A percentile compares a stretch with the other conserved stretches of the same genome.
These are phyloP conservation scores for Dothideomycetidae sp. DNA, from an alignment of 2,329 filamentous ascomycete genomes.

Conservation along the genomic window DNA sequence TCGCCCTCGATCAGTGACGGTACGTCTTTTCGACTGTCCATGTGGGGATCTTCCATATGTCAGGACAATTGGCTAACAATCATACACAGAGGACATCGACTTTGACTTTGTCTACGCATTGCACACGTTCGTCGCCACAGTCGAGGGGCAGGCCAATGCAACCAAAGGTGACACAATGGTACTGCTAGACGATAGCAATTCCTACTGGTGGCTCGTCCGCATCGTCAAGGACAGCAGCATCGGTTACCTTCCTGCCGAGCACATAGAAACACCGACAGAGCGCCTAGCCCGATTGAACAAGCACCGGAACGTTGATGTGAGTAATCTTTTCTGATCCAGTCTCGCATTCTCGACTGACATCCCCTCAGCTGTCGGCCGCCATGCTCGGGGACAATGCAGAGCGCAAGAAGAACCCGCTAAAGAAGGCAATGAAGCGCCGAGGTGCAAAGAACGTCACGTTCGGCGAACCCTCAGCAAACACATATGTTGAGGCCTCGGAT, in stretches of 20 bases:
- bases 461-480: slow-evolving; percentile 48
- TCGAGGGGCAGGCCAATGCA: slow-evolving; percentile 95
- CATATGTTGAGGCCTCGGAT: slow-evolving; percentile 73
- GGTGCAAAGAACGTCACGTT: slow-evolving; percentile 83
- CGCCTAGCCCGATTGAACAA: slow-evolving; percentile 88
- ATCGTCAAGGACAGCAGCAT: slow-evolving; percentile 98
- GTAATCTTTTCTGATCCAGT: slow-evolving; percentile 22
- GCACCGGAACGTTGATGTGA: slow-evolving; percentile 91
- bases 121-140: slow-evolving; percentile 93
- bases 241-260: slow-evolving; percentile 84
- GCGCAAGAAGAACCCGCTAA: slow-evolving; percentile 70
- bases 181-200: slow-evolving; percentile 93
- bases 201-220: slow-evolving; percentile 97
- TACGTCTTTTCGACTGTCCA: slow-evolving; percentile 45
- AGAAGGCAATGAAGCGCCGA: slow-evolving; percentile 65
- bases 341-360: slow-evolving; percentile 2
- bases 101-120: slow-evolving; percentile 98
- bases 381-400: slow-evolving; percentile 62
- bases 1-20: slow-evolving; percentile 98
- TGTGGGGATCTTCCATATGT: neutral
- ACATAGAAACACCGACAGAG: slow-evolving; percentile 96
- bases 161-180: slow-evolving; percentile 99
- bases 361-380: slow-evolving; percentile 46
- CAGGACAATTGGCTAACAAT: neutral
- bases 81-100: slow-evolving; percentile 84